Percentiles rank a stretch among this genome's conserved stretches.
phyloP scores from a whole-genome alignment of 768 basidiomycete species.

The Gloeostereum incarnatum region DNA sequence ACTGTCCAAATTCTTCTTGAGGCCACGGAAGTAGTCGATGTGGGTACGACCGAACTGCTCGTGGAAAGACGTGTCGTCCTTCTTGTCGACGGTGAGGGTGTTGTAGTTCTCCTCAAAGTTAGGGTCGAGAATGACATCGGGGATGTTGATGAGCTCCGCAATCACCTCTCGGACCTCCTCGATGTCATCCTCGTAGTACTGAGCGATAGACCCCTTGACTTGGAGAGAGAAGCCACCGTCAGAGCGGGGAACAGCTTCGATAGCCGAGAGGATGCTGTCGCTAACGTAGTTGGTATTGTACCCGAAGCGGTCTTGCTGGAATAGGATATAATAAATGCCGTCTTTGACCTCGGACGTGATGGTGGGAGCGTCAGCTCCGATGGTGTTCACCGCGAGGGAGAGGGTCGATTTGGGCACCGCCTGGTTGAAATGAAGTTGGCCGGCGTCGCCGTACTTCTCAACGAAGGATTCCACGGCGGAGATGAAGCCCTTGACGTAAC shows the following conservation, averaged over 20 bases:
- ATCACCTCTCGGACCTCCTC: conserved; percentile 19
- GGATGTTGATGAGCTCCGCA: conserved; percentile 16
- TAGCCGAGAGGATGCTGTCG: conserved; percentile 19
- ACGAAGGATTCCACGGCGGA: conserved; percentile 15
- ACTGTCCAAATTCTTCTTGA: conserved; percentile 19
- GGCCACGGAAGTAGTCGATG: conserved; percentile 21
- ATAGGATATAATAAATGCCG: conserved; percentile 30
- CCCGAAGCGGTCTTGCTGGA: conserved; percentile 20
- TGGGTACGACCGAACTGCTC: conserved; percentile 16
- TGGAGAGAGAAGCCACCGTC: conserved; percentile 21
- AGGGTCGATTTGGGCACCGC: conserved; percentile 24
- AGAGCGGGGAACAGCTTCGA: conserved; percentile 23
- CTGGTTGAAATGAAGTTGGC: conserved; percentile 27
- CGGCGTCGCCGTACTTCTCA: conserved; percentile 22
- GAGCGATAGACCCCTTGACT: conserved; percentile 23
- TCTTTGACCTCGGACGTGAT: conserved; percentile 26
- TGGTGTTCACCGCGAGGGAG: conserved; percentile 21
- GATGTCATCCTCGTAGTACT: conserved; percentile 19
- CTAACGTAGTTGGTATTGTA: conserved; percentile 19
- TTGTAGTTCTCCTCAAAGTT: conserved; percentile 26
- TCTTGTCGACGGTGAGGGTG: conserved; percentile 8
- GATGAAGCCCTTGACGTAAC: conserved; percentile 28
- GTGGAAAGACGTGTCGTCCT: conserved; percentile 19
- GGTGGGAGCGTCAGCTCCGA: conserved; percentile 20
- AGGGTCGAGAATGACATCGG: conserved; percentile 25